These are phyloP conservation scores for Fraxinus quadrangulata DNA, from an alignment of 257 asterid genomes.

Conservation along the genomic window DNA sequence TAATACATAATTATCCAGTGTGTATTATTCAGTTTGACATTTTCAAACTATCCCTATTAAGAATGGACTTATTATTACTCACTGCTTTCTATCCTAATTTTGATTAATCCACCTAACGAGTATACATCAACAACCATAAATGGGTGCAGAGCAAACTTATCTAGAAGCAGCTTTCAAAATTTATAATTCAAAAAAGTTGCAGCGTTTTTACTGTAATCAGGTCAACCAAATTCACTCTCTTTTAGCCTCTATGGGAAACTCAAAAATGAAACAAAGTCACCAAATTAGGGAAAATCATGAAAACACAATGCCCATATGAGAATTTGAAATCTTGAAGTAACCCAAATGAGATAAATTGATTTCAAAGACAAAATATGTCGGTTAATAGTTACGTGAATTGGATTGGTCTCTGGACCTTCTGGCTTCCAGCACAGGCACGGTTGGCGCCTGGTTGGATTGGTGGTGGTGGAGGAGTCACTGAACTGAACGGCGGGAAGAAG, in stretches of 20 bases:
- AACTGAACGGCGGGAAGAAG: too few species aligned
- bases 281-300: background rate
- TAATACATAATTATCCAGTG: background rate
- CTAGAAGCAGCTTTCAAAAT: too few species aligned
- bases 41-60: conserved; percentile 14
- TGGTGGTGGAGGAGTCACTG: too few species aligned
- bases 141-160: background rate
- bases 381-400: conserved; percentile 51
- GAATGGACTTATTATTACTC: background rate
- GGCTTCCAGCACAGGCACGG: too few species aligned
- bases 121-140: background rate
- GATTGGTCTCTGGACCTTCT: conserved; percentile 16
- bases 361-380: conserved; percentile 18
- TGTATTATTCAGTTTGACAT: conserved; percentile 23
- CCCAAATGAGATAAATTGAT: conserved; percentile 7
- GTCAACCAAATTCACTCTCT: conserved; percentile 25
- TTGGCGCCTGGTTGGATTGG: too few species aligned
- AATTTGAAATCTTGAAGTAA: background rate
- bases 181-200: background rate
- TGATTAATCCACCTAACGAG: background rate
- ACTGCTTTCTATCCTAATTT: background rate
- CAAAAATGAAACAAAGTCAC: background rate
- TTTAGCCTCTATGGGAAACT: conserved; percentile 19
- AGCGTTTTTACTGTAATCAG: background rate
- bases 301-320: background rate